These are phyloP conservation scores for Penicillium fuscoglaucum DNA, from an alignment of 2,329 filamentous ascomycete species.

Conservation along the genomic window DNA sequence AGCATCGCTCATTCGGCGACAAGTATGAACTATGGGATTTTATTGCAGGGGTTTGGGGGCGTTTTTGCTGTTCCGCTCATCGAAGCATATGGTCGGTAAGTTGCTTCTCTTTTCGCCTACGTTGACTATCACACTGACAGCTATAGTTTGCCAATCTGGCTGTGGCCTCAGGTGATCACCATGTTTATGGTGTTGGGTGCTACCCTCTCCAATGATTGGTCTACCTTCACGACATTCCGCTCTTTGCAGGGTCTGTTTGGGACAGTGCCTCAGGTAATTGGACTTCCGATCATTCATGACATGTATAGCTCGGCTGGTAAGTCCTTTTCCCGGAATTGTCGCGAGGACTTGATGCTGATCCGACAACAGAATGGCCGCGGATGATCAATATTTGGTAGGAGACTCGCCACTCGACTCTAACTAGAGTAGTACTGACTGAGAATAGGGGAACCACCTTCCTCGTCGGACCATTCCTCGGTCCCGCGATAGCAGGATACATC, in stretches of 20 bases:
- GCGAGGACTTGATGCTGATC: background rate
- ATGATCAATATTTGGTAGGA: slow-evolving; percentile 42
- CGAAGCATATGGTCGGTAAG: slow-evolving; percentile 44
- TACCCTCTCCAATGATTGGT: slow-evolving; percentile 40
- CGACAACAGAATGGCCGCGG: slow-evolving; percentile 34
- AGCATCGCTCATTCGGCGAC: slow-evolving; percentile 36
- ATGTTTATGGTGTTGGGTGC: slow-evolving; percentile 44
- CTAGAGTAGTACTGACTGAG: background rate
- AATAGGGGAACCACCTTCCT: slow-evolving; percentile 40
- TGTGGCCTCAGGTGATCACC: slow-evolving; percentile 44
- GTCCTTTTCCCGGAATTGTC: background rate
- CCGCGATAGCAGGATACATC: slow-evolving; percentile 41
- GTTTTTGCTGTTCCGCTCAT: slow-evolving; percentile 42
- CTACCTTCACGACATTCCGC: slow-evolving; percentile 43
- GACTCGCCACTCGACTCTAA: background rate
- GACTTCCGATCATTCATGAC: slow-evolving; percentile 43
- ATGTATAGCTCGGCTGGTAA: slow-evolving; percentile 36
- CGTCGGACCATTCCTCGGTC: slow-evolving; percentile 40
- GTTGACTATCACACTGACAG: background rate
- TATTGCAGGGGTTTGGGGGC: slow-evolving; percentile 42
- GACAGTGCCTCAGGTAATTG: slow-evolving; percentile 43
- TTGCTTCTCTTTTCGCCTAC: slow-evolving; percentile 6
- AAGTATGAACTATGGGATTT: slow-evolving; percentile 43
- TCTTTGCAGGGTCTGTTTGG: slow-evolving; percentile 42
- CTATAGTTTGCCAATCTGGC: slow-evolving; percentile 42